Conservation (phyloP, 495 filamentous ascomycete species). For the Aspergillus incahuasiensis region DNA sequence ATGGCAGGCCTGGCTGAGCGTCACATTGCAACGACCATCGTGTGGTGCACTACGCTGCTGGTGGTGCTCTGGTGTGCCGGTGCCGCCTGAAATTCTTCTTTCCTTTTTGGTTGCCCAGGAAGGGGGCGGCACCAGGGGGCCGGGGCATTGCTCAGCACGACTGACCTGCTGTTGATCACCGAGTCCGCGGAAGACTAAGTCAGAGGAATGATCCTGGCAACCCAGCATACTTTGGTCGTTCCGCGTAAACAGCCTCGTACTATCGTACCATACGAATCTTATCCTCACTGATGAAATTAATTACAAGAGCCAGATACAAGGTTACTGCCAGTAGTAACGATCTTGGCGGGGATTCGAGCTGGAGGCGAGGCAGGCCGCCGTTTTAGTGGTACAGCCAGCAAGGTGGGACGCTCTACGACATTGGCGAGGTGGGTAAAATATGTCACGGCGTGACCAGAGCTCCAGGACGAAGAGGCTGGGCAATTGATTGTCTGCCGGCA, state of each 20-base stretch:
- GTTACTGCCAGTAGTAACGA: not conserved
- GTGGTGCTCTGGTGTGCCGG: not conserved
- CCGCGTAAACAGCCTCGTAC: not conserved
- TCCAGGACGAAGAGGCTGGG: not conserved
- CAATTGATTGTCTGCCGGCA: not conserved
- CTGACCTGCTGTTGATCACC: not conserved
- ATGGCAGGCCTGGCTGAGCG: conserved; percentile 35
- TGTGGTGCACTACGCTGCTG: conserved; percentile 8
- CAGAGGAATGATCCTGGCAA: not conserved
- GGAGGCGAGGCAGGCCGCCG: not conserved
- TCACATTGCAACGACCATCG: conserved; percentile 35
- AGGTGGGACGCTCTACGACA: not conserved
- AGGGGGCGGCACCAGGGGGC: conserved; percentile 18
- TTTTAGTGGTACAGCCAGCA: conserved; percentile 1
- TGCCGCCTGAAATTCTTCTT: conserved; percentile 17
- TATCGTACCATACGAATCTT: conserved; percentile 1
- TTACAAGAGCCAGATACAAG: not conserved
- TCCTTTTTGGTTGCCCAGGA: conserved; percentile 10
- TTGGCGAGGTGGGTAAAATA: not conserved
- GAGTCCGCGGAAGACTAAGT: conserved; percentile 19
- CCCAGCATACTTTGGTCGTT: not conserved
- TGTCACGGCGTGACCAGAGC: not conserved
- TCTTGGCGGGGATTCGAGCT: not conserved
- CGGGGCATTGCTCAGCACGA: conserved; percentile 24
- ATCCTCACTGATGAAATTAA: not conserved